phyloP scores from a whole-genome alignment of 2,329 filamentous ascomycete genomes.

The Biscogniauxia marginata region DNA sequence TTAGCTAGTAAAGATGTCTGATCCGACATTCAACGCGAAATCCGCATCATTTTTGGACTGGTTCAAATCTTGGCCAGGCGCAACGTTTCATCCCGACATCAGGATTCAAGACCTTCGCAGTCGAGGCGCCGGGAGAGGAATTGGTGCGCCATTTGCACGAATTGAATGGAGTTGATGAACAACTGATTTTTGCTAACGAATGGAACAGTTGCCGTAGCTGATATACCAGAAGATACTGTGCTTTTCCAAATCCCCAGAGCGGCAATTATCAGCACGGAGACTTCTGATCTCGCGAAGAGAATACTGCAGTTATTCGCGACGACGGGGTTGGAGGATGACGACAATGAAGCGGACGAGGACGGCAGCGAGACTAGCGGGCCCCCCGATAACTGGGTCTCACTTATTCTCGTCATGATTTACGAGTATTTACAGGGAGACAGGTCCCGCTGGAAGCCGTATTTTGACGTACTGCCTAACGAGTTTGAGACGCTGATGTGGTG shows the following conservation, averaged over 20 bases:
- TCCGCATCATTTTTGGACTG: slow-evolving; percentile 50
- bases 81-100: slow-evolving; percentile 53
- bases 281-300: slow-evolving; percentile 62
- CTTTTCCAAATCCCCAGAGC: slow-evolving; percentile 77
- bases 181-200: slow-evolving; percentile 24
- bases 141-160: slow-evolving; percentile 42
- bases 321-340: slow-evolving; percentile 33
- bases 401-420: slow-evolving; percentile 79
- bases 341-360: slow-evolving; percentile 39
- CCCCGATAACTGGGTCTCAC: slow-evolving; percentile 53
- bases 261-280: slow-evolving; percentile 69
- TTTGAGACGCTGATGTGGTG: slow-evolving; percentile 95
- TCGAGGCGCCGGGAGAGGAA: slow-evolving; percentile 54
- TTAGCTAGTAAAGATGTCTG: slow-evolving; percentile 28
- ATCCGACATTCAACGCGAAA: slow-evolving; percentile 39
- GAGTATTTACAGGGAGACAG: slow-evolving; percentile 59
- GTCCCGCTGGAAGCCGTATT: slow-evolving; percentile 76
- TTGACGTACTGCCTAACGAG: slow-evolving; percentile 65
- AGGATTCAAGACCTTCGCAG: slow-evolving; percentile 51
- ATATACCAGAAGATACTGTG: slow-evolving; percentile 72
- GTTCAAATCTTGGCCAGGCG: slow-evolving; percentile 52
- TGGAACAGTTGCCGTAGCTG: slow-evolving; percentile 63
- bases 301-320: slow-evolving; percentile 53
- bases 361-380: slow-evolving; percentile 31
- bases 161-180: no score